A percentile compares a stretch with the other conserved stretches of the same genome.
Conservation (phyloP, 345 rosid species). For the Citrus sp. region DNA sequence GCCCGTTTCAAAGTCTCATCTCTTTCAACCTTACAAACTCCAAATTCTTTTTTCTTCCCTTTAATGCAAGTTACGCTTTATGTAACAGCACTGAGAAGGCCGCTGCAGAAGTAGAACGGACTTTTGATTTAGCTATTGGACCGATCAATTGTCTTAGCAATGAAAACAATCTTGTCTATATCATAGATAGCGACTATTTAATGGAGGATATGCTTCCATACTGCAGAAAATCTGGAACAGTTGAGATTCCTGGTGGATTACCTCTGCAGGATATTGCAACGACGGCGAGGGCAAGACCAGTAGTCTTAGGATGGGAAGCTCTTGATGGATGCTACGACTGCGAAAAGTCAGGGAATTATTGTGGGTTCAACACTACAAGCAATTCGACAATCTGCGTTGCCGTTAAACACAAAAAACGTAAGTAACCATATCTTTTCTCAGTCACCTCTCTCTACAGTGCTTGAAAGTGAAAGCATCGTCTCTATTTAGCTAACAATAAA, state of each 20-base stretch:
- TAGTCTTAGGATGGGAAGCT: background rate
- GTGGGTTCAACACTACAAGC: background rate
- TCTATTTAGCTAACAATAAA: too few relatives aligned
- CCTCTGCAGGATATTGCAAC: too few relatives aligned
- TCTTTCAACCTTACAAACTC: background rate
- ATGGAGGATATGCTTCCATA: background rate
- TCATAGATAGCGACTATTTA: rapidly evolving
- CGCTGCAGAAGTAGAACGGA: rapidly evolving
- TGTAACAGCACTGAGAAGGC: background rate
- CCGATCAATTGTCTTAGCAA: background rate
- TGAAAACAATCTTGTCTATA: background rate
- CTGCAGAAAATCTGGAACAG: background rate
- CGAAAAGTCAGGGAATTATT: background rate
- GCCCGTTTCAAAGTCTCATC: background rate
- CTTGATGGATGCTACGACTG: background rate
- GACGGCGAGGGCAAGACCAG: too few relatives aligned
- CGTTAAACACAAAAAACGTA: background rate
- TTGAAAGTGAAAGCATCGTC: too few relatives aligned
- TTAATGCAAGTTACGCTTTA: background rate
- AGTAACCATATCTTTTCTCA: background rate
- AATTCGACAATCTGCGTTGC: background rate
- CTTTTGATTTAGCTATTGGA: too few relatives aligned
- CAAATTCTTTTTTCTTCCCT: background rate
- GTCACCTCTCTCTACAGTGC: too few relatives aligned
- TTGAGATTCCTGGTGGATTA: background rate